Conservation (phyloP, 345 rosid genomes). For the Ricinus communis region DNA sequence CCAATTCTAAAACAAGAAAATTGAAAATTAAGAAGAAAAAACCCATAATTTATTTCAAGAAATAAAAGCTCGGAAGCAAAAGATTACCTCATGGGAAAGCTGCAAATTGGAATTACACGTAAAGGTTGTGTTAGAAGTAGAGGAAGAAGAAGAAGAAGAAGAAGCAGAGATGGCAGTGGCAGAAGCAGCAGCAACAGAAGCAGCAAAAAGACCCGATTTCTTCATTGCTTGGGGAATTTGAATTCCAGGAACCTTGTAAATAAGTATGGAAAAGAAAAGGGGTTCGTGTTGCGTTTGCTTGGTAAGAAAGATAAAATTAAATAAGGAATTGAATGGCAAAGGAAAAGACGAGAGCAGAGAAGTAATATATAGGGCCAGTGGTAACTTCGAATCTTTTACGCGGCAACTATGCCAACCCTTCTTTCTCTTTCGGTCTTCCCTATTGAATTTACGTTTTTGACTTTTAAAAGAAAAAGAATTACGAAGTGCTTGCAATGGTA, state of each 20-base stretch:
- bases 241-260: conserved; percentile 10
- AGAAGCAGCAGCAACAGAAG: conserved; percentile 50
- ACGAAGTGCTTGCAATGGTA: too few species aligned
- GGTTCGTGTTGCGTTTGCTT: not conserved
- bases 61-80: not conserved
- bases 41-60: not conserved
- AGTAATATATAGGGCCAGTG: not conserved
- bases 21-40: not conserved
- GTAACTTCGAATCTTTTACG: conserved; percentile 28
- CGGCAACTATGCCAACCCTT: conserved; percentile 30
- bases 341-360: not conserved
- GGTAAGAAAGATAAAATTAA: not conserved
- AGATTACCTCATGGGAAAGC: conserved; percentile 44
- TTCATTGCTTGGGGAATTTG: conserved; percentile 37
- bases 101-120: conserved; percentile 35
- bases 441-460: conserved; percentile 14
- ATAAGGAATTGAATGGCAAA: not conserved
- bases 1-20: too few species aligned
- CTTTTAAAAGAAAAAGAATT: not conserved
- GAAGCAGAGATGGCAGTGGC: conserved; percentile 48
- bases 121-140: conserved; percentile 21
- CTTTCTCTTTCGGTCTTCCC: not conserved
- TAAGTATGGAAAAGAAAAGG: not conserved
- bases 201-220: conserved; percentile 56
- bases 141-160: conserved; percentile 36